phyloP scores from a whole-genome alignment of 371 early-diverging fungal genomes.

The Smittium culicis region DNA sequence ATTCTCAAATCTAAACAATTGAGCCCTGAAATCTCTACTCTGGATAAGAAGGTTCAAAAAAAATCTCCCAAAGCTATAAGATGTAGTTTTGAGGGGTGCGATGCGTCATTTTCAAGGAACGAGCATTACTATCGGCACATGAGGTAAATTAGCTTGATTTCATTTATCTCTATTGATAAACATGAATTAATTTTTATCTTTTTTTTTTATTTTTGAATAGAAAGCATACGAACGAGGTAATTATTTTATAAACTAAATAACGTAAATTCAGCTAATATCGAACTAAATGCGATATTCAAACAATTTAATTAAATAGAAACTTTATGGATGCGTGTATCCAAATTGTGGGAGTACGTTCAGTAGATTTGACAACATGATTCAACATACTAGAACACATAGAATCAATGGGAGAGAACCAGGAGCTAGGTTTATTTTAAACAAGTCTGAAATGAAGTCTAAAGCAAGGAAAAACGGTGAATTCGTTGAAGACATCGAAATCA shows the following conservation, averaged over 20 bases:
- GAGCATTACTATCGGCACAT: slow-evolving; percentile 7
- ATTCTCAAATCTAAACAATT: no score
- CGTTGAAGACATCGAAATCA: background rate
- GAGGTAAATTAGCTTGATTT: background rate
- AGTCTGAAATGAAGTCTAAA: background rate
- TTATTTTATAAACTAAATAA: background rate
- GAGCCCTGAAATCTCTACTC: no score
- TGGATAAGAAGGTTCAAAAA: no score
- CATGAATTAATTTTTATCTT: background rate
- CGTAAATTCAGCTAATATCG: background rate
- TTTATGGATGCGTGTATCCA: slow-evolving; percentile 64
- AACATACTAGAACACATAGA: slow-evolving; percentile 66
- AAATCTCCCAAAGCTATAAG: no score
- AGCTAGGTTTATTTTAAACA: background rate
- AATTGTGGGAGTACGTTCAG: slow-evolving; percentile 72
- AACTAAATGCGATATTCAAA: slow-evolving; percentile 30
- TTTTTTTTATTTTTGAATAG: slow-evolving; percentile 1
- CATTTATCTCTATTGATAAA: slow-evolving; percentile 5
- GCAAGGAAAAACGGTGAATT: background rate
- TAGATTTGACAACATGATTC: slow-evolving; percentile 83
- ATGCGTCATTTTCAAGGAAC: background rate
- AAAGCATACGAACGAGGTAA: slow-evolving; percentile 13
- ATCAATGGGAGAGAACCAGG: slow-evolving; percentile 17
- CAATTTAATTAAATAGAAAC: slow-evolving; percentile 84
- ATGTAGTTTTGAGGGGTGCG: no score